Percentiles rank a stretch among this genome's conserved stretches.
Conservation (phyloP, 116 monocot species). For the Papilionanthe hybrid region DNA sequence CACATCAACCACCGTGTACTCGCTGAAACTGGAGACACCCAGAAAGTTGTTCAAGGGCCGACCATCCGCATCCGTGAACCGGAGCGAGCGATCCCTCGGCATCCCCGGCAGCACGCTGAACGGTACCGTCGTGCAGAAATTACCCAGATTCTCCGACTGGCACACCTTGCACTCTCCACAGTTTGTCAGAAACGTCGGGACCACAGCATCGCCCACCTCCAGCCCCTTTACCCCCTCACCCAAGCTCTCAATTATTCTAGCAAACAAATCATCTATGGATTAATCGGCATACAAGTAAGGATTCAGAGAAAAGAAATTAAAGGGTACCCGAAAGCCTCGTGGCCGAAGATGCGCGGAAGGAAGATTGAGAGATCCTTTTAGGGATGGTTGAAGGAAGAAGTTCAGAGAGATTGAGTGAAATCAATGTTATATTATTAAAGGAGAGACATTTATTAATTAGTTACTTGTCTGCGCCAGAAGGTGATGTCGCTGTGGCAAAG, state of each 20-base stretch:
- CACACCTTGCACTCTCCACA: slow-evolving; percentile 59
- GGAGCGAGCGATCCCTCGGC: slow-evolving; percentile 35
- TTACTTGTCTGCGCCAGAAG: slow-evolving; percentile 76
- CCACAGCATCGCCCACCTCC: slow-evolving; percentile 52
- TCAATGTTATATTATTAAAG: background rate
- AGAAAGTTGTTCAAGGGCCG: slow-evolving; percentile 41
- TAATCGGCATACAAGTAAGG: too few relatives aligned
- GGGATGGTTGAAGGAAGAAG: background rate
- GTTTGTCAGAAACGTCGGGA: slow-evolving; percentile 58
- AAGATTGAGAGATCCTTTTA: background rate
- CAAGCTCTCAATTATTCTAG: slow-evolving; percentile 85
- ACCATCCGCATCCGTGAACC: slow-evolving; percentile 42
- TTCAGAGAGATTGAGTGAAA: background rate
- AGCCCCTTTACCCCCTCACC: slow-evolving; percentile 65
- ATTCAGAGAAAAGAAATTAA: background rate
- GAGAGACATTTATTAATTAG: background rate
- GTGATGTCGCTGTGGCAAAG: slow-evolving; percentile 91
- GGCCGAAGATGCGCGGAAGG: slow-evolving; percentile 68
- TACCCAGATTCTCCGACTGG: slow-evolving; percentile 38
- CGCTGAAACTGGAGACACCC: slow-evolving; percentile 68
- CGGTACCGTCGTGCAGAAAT: slow-evolving; percentile 46
- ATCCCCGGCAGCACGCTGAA: slow-evolving; percentile 26
- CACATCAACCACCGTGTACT: slow-evolving; percentile 87
- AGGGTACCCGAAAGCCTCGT: slow-evolving; percentile 74
- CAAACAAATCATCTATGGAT: background rate